Conservation (phyloP, 169 alveolate species). For the Plasmodium vinckei region DNA sequence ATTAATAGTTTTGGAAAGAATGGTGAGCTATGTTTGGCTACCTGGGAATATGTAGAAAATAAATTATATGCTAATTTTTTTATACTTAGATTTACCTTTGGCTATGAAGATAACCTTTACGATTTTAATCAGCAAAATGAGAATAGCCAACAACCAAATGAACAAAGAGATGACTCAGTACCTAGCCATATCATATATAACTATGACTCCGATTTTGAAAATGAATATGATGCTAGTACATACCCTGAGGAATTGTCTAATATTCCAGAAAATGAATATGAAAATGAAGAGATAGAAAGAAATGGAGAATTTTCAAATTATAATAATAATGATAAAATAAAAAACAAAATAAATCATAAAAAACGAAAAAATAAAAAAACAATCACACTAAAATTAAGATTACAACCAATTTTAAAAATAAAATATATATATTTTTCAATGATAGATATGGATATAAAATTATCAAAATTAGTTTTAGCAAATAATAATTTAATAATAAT, state of each 20-base stretch:
- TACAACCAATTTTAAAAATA: constrained; percentile 42
- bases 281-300: not conserved
- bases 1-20: constrained; percentile 61
- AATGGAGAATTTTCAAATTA: not conserved
- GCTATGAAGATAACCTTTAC: constrained; percentile 3
- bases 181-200: constrained; percentile 30
- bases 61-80: constrained; percentile 41
- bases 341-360: too few species aligned
- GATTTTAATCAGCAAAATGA: not conserved
- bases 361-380: not conserved
- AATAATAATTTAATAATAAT: constrained; percentile 36
- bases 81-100: constrained; percentile 27
- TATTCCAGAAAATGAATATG: not conserved
- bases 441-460: constrained; percentile 29
- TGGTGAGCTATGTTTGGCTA: constrained; percentile 56
- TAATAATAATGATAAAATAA: too few species aligned
- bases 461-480: constrained; percentile 36
- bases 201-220: constrained; percentile 39
- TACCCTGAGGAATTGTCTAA: constrained; percentile 18
- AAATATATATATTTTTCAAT: constrained; percentile 57
- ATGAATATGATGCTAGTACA: not conserved
- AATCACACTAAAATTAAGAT: constrained; percentile 7
- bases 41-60: constrained; percentile 25
- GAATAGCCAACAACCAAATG: not conserved
- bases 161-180: not conserved